Conservation (phyloP, 352 stramenopile species). For the Phytophthora agathidicida region DNA sequence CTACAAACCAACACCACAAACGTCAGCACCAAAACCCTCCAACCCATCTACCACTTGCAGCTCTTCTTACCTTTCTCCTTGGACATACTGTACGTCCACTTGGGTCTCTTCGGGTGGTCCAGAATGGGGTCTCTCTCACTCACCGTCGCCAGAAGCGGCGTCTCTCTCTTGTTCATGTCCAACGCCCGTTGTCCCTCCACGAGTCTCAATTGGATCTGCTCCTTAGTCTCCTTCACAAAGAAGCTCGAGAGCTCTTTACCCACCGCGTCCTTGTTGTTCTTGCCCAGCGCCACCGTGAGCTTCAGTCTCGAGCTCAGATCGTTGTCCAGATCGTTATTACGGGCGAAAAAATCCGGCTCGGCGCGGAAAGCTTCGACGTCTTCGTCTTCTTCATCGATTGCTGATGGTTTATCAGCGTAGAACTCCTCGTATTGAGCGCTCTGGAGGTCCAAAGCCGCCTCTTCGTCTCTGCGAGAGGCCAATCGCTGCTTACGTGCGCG, state of each 20-base stretch:
- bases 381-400: conserved; percentile 28
- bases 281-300: conserved; percentile 80
- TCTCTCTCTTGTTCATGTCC: conserved; percentile 55
- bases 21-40: background rate
- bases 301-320: conserved; percentile 73
- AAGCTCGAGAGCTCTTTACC: conserved; percentile 87
- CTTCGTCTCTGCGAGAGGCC: conserved; percentile 64
- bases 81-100: conserved; percentile 84
- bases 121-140: conserved; percentile 69
- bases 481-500: conserved; percentile 83
- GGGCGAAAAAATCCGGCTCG: conserved; percentile 68
- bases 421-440: conserved; percentile 61
- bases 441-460: conserved; percentile 57
- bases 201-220: conserved; percentile 85
- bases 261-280: conserved; percentile 83
- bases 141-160: conserved; percentile 62
- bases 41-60: background rate
- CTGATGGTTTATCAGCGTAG: conserved; percentile 38
- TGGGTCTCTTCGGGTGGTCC: conserved; percentile 72
- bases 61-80: conserved; percentile 73
- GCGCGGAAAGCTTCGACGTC: conserved; percentile 51
- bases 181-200: conserved; percentile 83
- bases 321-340: conserved; percentile 70
- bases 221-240: conserved; percentile 88
- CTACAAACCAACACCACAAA: conserved; percentile 26